Evolutionary conservation across 352 stramenopile genomes (phyloP).

Genomic region (Achlya hypogyna): DNA sequence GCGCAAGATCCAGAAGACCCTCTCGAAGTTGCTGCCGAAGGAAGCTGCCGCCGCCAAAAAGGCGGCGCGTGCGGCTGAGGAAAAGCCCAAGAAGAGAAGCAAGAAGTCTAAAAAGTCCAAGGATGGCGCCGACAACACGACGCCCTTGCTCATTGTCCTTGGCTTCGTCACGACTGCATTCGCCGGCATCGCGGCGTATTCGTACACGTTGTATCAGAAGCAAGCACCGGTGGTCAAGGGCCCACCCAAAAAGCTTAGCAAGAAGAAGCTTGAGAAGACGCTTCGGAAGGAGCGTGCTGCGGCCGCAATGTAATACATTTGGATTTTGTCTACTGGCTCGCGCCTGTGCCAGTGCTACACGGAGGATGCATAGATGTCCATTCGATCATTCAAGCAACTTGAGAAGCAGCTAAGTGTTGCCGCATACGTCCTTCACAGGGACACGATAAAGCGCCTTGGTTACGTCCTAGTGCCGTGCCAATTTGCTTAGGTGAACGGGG

Average conservation of each 20-base stretch:
- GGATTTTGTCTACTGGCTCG: not conserved
- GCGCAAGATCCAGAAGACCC: conserved; percentile 37
- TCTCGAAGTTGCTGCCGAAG: conserved; percentile 49
- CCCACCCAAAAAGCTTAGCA: conserved; percentile 21
- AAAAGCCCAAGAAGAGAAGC: conserved; percentile 51
- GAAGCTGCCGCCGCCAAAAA: conserved; percentile 24
- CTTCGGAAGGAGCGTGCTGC: conserved; percentile 31
- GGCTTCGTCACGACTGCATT: conserved; percentile 60
- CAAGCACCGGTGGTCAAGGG: conserved; percentile 50
- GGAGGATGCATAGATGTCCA: not conserved
- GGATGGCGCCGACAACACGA: conserved; percentile 55
- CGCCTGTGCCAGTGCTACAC: conserved; percentile 23
- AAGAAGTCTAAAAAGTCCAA: conserved; percentile 45
- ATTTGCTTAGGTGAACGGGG: too few species aligned
- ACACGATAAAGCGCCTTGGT: too few species aligned
- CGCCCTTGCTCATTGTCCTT: conserved; percentile 59
- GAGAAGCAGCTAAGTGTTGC: too few species aligned
- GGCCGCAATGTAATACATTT: not conserved
- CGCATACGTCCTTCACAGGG: too few species aligned
- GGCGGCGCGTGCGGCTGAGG: conserved; percentile 14
- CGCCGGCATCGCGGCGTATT: conserved; percentile 39
- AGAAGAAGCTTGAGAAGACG: conserved; percentile 16
- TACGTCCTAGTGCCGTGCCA: too few species aligned
- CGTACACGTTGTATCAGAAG: conserved; percentile 77
- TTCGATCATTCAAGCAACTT: too few species aligned